Evolutionary conservation across 2,329 filamentous ascomycete species (phyloP), one percentile per base, ranked within the genome.

Genomic region (Cephalotrichum gorgonifer): DNA sequence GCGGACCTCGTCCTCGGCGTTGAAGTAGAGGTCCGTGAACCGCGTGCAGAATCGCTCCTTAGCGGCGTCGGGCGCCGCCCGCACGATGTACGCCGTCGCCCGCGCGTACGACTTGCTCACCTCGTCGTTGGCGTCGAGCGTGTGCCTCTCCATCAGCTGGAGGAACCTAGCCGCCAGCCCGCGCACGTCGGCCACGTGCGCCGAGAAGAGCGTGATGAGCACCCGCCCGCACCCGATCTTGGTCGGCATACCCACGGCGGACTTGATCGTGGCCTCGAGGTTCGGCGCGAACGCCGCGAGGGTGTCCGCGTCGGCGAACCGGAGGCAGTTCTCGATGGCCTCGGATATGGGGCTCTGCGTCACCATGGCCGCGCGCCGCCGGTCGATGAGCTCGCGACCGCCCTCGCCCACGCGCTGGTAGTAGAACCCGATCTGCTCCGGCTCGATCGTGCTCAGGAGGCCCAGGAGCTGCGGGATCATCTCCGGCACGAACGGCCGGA

Each of bases 201-300:
- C 80, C 46, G 90, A 91, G 46, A 88, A 86, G 7, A 98, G 74
- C 1, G 88, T 90, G 7, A 87, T 85, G 28, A 98, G 74, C 2
- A 96, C 83, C 49, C 88, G 81, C 54, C 85, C 86, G 59, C 89
- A 94, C 33, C 89, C 93, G 44, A 97, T 85, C 69, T 97, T 97
- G 0, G 89, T 94, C 2, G 91, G 91, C 67, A 97, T 82, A 2
- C 90, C 91, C 33, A 98, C 82, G 1, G 90, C 87, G 25, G 78
- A 82, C 62, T 91, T 93, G 65, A 97, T 88, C 0, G 86, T 83
- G 27, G 77, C 75, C 62, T 93, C 85, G 0, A 98, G 74, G 42
- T 73, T 78, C 2, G 83, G 81, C 31, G 83, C 81, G 9, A 96
- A 73, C 20, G 81, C 74, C 43, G 76, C 75, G 80, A 96, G 91